Evolutionary conservation across 2,329 filamentous ascomycete species (phyloP).

Genomic region (Reticulascus tulasneorum): DNA sequence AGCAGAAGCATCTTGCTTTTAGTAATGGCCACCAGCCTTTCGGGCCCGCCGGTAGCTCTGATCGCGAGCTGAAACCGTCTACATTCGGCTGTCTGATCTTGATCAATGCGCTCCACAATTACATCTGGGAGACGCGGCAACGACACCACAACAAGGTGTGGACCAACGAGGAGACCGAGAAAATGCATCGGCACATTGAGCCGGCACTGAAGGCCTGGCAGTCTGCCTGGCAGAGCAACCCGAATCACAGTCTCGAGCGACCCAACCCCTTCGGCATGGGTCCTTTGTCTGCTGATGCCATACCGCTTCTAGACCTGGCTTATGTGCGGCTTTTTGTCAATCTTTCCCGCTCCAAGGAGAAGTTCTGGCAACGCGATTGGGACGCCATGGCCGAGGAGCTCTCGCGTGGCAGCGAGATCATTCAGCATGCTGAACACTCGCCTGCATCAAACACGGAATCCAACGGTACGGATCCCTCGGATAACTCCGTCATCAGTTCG

Average conservation of each 20-base stretch:
- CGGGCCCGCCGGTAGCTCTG: conserved; percentile 44
- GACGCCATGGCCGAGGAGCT: conserved; percentile 87
- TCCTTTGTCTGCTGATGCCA: conserved; percentile 83
- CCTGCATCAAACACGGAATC: conserved; percentile 47
- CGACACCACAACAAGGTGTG: conserved; percentile 83
- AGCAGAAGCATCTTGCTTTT: conserved; percentile 52
- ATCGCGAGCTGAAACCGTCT: conserved; percentile 71
- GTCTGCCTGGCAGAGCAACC: conserved; percentile 83
- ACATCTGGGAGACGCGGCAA: conserved; percentile 96
- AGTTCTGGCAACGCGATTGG: conserved; percentile 91
- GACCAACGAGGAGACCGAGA: conserved; percentile 89
- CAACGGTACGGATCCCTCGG: conserved; percentile 38
- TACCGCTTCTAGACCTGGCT: conserved; percentile 85
- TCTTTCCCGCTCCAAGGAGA: conserved; percentile 85
- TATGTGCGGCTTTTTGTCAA: conserved; percentile 93
- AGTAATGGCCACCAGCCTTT: conserved; percentile 40
- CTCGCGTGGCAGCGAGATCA: conserved; percentile 69
- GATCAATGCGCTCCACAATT: conserved; percentile 94
- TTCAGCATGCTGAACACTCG: conserved; percentile 66
- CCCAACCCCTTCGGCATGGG: conserved; percentile 80
- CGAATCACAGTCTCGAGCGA: conserved; percentile 76
- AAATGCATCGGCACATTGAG: conserved; percentile 93
- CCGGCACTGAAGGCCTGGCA: conserved; percentile 94
- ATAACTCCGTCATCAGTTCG: conserved; percentile 41
- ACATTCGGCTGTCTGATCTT: conserved; percentile 88